These are phyloP conservation scores for Debaryomyces tyrocola DNA, from an alignment of 805 yeast species.

Conservation along the genomic window DNA sequence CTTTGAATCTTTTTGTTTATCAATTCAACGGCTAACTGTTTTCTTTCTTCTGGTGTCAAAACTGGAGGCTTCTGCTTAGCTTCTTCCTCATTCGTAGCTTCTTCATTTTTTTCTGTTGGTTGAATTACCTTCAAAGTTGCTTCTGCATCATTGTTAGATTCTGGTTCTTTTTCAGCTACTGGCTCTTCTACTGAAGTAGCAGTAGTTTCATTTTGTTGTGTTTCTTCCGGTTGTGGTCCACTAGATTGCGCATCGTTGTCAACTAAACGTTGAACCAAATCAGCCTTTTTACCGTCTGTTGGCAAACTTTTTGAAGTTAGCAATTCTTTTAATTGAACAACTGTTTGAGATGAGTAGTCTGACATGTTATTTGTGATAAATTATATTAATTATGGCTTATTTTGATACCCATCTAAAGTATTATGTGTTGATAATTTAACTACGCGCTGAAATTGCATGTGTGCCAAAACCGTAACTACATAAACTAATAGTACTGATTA, in stretches of 20 bases:
- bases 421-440: not conserved
- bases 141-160: conserved; percentile 8
- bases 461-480: not conserved
- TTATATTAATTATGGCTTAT: not conserved
- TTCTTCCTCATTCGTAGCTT: conserved; percentile 12
- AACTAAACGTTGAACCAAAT: conserved; percentile 62
- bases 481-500: no score
- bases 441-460: conserved; percentile 3
- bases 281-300: conserved; percentile 78
- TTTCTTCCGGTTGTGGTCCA: conserved; percentile 17
- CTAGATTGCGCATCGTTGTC: conserved; percentile 47
- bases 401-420: not conserved
- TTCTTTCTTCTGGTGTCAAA: conserved; percentile 67
- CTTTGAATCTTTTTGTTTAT: conserved; percentile 67
- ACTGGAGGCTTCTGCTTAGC: conserved; percentile 37
- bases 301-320: conserved; percentile 69
- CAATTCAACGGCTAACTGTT: conserved; percentile 64
- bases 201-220: not conserved
- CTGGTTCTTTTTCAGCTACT: conserved; percentile 13
- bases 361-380: conserved; percentile 35
- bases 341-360: conserved; percentile 66
- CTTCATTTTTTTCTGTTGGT: conserved; percentile 6
- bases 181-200: conserved; percentile 6
- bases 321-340: conserved; percentile 78
- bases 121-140: conserved; percentile 13